Evolutionary conservation across 108 stramenopile genomes (phyloP).

Genomic region (Mayamaea pseudoterrestris): DNA sequence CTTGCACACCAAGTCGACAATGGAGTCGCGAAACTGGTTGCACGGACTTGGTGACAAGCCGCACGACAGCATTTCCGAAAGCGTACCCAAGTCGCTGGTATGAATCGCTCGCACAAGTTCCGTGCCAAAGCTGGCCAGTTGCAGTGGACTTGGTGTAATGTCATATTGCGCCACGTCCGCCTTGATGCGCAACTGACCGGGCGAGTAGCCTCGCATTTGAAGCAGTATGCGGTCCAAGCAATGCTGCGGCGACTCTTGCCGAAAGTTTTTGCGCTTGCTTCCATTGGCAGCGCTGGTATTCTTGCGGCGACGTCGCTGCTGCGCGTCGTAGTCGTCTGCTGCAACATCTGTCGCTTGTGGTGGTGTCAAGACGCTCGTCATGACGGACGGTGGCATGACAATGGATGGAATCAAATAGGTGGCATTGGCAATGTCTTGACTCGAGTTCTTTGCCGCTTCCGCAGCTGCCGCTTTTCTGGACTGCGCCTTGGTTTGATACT

Average conservation of each 20-base stretch:
- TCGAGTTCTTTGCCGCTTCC: too few species aligned
- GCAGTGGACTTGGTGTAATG: slow-evolving; percentile 55
- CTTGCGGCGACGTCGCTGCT: background rate
- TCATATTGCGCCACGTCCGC: slow-evolving; percentile 41
- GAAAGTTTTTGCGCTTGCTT: too few species aligned
- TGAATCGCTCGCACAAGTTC: slow-evolving; percentile 64
- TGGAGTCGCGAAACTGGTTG: slow-evolving; percentile 81
- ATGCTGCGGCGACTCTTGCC: background rate
- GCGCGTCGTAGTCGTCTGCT: background rate
- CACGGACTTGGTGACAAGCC: slow-evolving; percentile 77
- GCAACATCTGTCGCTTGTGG: background rate
- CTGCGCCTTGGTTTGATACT: too few species aligned
- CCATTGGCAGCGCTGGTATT: background rate
- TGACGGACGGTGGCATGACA: background rate
- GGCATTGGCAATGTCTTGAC: too few species aligned
- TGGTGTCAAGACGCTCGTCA: background rate
- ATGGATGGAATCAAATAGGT: background rate
- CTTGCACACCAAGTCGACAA: slow-evolving; percentile 71
- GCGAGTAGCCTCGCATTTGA: slow-evolving; percentile 3
- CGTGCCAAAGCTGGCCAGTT: slow-evolving; percentile 70
- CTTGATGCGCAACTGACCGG: slow-evolving; percentile 7
- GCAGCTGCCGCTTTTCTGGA: too few species aligned
- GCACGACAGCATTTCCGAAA: slow-evolving; percentile 34
- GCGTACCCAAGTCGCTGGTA: slow-evolving; percentile 30
- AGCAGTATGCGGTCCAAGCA: background rate